Conservation (phyloP, 2,329 filamentous ascomycete genomes). For the Neonectria sp. region DNA sequence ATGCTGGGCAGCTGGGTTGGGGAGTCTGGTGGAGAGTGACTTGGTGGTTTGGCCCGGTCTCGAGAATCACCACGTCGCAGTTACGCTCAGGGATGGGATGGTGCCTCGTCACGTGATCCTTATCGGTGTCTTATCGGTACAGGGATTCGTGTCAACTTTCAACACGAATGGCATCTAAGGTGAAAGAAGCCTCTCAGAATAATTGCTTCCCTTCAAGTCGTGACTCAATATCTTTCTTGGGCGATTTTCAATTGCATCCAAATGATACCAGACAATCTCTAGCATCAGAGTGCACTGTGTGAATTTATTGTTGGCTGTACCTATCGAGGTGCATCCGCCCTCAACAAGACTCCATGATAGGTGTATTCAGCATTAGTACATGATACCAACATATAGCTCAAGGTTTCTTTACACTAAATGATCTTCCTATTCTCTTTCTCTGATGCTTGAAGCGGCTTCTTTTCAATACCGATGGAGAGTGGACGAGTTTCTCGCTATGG, state of each 20-base stretch:
- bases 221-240: neutral
- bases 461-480: neutral
- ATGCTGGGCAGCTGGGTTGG: conserved; percentile 71
- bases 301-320: neutral
- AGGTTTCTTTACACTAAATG: neutral
- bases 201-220: neutral
- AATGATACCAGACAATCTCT: neutral
- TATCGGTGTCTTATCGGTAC: conserved; percentile 47
- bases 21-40: conserved; percentile 52
- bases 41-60: conserved; percentile 52
- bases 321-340: neutral
- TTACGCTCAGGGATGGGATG: conserved; percentile 53
- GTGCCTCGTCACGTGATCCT: conserved; percentile 53
- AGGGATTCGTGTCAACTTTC: conserved; percentile 48
- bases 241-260: too few relatives aligned
- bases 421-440: neutral
- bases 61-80: conserved; percentile 59
- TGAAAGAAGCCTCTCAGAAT: neutral
- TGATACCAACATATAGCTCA: neutral
- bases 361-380: too few relatives aligned
- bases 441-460: neutral
- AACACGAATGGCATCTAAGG: neutral
- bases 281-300: too few relatives aligned
- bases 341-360: too few relatives aligned
- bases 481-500: neutral